phyloP scores from a whole-genome alignment of 2,329 filamentous ascomycete genomes.

The Zopfia rhizophila region DNA sequence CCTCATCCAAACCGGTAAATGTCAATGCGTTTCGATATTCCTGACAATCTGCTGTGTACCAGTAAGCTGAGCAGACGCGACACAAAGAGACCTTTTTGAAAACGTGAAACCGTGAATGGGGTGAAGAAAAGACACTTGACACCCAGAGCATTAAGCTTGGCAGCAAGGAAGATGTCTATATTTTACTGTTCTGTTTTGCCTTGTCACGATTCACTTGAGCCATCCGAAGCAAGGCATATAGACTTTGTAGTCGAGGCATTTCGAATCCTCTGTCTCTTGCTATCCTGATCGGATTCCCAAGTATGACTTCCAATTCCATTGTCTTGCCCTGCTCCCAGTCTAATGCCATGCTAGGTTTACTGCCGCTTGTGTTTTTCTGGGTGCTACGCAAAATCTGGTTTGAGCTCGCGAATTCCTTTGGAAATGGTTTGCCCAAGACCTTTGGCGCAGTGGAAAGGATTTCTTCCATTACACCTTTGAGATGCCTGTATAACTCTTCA shows the following conservation, averaged over 20 bases:
- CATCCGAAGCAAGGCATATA: constrained; percentile 74
- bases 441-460: constrained; percentile 71
- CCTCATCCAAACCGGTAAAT: no score
- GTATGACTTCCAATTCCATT: constrained; percentile 77
- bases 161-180: constrained; percentile 18
- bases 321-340: constrained; percentile 74
- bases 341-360: constrained; percentile 71
- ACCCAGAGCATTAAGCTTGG: no score
- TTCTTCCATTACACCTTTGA: constrained; percentile 75
- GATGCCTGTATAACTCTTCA: constrained; percentile 69
- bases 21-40: no score
- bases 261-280: constrained; percentile 70
- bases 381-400: constrained; percentile 72
- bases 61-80: no score
- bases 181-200: constrained; percentile 33
- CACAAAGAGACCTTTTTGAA: no score
- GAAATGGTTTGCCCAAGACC: constrained; percentile 71
- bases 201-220: constrained; percentile 66
- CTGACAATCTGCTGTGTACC: no score
- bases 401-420: constrained; percentile 68
- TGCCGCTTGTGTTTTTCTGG: constrained; percentile 69
- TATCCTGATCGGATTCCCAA: constrained; percentile 75
- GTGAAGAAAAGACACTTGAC: no score
- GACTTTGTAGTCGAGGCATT: constrained; percentile 72
- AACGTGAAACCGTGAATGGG: no score